These are phyloP conservation scores for Collybiopsis luxurians DNA, from an alignment of 768 basidiomycete species.

Conservation along the genomic window DNA sequence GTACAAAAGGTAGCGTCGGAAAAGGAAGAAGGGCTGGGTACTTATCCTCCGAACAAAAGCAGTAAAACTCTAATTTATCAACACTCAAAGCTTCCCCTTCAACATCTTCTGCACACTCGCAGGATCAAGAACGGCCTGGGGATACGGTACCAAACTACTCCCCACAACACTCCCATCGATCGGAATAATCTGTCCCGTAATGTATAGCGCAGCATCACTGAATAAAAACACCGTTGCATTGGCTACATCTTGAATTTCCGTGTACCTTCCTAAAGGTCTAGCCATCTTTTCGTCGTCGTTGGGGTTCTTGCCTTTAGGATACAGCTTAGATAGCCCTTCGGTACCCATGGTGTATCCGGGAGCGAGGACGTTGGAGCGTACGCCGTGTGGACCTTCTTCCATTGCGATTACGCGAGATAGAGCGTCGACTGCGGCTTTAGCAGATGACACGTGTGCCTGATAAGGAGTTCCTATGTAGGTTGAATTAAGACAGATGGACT, in stretches of 20 bases:
- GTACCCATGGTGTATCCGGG: slow-evolving; percentile 83
- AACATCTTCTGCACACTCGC: slow-evolving; percentile 46
- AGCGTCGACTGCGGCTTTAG: slow-evolving; percentile 93
- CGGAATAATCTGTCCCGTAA: slow-evolving; percentile 73
- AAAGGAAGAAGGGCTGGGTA: no score
- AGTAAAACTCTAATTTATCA: no score
- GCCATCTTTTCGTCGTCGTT: slow-evolving; percentile 7
- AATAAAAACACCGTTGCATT: slow-evolving; percentile 79
- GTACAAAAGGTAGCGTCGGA: no score
- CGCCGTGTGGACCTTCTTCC: slow-evolving; percentile 91
- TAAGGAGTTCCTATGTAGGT: slow-evolving; percentile 67
- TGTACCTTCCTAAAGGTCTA: slow-evolving; percentile 50
- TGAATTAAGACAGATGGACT: no score
- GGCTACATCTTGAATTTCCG: slow-evolving; percentile 61
- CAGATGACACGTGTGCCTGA: slow-evolving; percentile 92
- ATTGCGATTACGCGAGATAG: slow-evolving; percentile 82
- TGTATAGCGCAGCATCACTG: slow-evolving; percentile 73
- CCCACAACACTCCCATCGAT: slow-evolving; percentile 64
- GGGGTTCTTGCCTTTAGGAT: no score
- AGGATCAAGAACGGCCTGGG: slow-evolving; percentile 63
- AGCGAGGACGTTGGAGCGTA: slow-evolving; percentile 86
- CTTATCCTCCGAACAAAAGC: no score
- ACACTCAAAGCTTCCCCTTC: slow-evolving; percentile 45
- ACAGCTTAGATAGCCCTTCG: slow-evolving; percentile 66
- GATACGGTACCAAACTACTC: slow-evolving; percentile 52